These are phyloP conservation scores for Barbatosphaeria neglecta DNA, from an alignment of 495 filamentous ascomycete genomes.

Conservation along the genomic window DNA sequence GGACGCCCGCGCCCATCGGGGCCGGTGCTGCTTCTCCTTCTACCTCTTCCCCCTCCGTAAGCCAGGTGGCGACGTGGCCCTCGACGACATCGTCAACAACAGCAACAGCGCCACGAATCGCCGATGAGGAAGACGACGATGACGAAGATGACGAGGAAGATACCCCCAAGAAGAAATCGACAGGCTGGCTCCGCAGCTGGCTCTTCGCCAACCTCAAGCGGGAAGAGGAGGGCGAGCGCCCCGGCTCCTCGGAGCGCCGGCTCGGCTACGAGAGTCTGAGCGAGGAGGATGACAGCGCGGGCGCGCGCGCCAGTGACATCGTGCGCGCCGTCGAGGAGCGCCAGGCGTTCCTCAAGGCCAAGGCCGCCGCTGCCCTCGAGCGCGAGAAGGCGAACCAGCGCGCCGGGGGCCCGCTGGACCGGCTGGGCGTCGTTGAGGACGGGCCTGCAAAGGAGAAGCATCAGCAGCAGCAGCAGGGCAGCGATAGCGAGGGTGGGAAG, in stretches of 20 bases:
- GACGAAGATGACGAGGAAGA: slow-evolving; percentile 22
- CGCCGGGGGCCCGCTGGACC: slow-evolving; percentile 36
- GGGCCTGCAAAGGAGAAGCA: slow-evolving; percentile 5
- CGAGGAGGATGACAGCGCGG: slow-evolving; percentile 23
- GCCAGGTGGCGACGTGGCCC: not conserved
- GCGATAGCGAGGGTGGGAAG: slow-evolving; percentile 12
- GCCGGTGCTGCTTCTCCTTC: not conserved
- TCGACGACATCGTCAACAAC: not conserved
- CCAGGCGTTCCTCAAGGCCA: slow-evolving; percentile 14
- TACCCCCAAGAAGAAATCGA: slow-evolving; percentile 1
- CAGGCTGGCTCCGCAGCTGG: slow-evolving; percentile 19
- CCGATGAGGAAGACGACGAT: slow-evolving; percentile 10
- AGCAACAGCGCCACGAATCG: not conserved
- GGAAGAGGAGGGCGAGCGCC: slow-evolving; percentile 39
- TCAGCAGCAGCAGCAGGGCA: slow-evolving; percentile 5
- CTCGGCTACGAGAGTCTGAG: slow-evolving; percentile 22
- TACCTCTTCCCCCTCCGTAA: not conserved
- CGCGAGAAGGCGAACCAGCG: slow-evolving; percentile 37
- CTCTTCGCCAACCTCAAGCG: slow-evolving; percentile 41
- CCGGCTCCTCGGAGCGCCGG: slow-evolving; percentile 15
- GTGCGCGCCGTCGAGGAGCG: slow-evolving; percentile 24
- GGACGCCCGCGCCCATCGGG: slow-evolving; percentile 3
- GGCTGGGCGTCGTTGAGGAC: slow-evolving; percentile 27
- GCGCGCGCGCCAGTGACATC: slow-evolving; percentile 24
- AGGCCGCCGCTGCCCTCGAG: slow-evolving; percentile 36